These are phyloP conservation scores for Metrosideros polymorpha DNA, from an alignment of 441 rosid species.

Conservation along the genomic window DNA sequence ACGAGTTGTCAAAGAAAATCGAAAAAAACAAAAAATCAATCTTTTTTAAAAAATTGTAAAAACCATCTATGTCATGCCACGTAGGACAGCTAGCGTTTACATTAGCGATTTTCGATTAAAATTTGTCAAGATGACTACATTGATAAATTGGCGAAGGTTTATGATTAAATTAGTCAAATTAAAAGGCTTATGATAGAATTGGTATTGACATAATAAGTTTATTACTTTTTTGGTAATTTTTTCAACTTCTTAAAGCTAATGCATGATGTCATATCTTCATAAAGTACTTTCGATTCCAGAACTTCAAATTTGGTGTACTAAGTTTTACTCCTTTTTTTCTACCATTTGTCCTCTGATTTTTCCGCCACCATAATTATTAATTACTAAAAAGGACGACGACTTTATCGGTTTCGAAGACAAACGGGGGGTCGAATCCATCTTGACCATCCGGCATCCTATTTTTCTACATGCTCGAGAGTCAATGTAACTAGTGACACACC, in stretches of 20 bases:
- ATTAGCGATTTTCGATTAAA: background rate
- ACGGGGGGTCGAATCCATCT: background rate
- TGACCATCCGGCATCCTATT: background rate
- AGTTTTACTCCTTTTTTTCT: background rate
- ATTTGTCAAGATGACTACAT: rapidly evolving
- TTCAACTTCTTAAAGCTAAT: background rate
- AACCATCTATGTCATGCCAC: background rate
- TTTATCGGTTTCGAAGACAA: background rate
- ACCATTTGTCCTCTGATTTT: background rate
- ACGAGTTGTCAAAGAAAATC: too few relatives aligned
- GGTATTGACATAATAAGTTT: rapidly evolving
- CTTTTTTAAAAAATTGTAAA: too few relatives aligned
- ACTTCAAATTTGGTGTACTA: background rate
- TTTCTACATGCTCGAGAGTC: background rate
- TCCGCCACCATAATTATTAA: background rate
- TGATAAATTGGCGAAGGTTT: background rate
- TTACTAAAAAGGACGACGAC: background rate
- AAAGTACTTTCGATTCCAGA: background rate
- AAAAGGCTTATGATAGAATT: rapidly evolving
- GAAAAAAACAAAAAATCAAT: too few relatives aligned
- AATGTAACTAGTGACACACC: background rate
- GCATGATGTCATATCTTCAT: background rate
- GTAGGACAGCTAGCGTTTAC: background rate
- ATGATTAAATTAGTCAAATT: background rate
- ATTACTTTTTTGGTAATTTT: background rate